Base-by-base conservation (phyloP, 2,329 filamentous ascomycete species). In the Aspergillus oerlinghausenensis region DNA sequence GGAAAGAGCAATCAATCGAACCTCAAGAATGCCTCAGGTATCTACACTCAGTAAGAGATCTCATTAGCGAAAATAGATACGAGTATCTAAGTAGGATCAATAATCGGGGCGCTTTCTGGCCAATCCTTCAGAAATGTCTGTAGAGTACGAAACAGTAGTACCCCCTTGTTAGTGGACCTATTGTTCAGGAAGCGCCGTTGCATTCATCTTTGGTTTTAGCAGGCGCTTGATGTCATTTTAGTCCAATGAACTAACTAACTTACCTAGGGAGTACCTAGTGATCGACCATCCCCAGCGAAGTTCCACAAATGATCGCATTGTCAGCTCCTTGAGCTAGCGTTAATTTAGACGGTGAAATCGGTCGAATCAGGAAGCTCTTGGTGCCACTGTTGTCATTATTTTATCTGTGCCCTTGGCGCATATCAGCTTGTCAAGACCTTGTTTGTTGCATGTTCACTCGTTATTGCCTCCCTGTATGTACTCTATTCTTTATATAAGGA, bases 221-320 rank as follows among this genome's bases (percentile, higher is more conserved):
- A 67, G 60, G 67, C 70, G 70, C 70, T 61, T 72, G 70, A 72
- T 72, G 68, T 72, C 70, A 73, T 26, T 71, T 61, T 52, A 52
- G 55, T 53, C 56, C 47, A 14, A 45, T 19, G 3, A 23, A 21
- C 19, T 45, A 45, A 45, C 8, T 21, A 14, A 45, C 8, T 19
- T 45, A 29, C 8, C 42, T 45, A 29, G 2, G 10, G 10, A 29
- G 28, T 29, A n/a, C n/a, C n/a, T n/a, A 45, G 42, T 45, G 42
- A 45, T 45, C 42, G 4, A 14, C 43, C 10, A 48, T 57, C 66
- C 67, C 67, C 67, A 61, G 63, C 60, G 55, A 52, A 55, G 58
- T 62, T 66, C 54, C 65, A 67, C 65, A 63, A 69, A 68, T 65
- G 57, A 66, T 59, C 60, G 61, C 63, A 60, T 57, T 60, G 42